These are phyloP conservation scores for Irpex lacteus DNA, from an alignment of 1,284 basidiomycete species.

Conservation along the genomic window DNA sequence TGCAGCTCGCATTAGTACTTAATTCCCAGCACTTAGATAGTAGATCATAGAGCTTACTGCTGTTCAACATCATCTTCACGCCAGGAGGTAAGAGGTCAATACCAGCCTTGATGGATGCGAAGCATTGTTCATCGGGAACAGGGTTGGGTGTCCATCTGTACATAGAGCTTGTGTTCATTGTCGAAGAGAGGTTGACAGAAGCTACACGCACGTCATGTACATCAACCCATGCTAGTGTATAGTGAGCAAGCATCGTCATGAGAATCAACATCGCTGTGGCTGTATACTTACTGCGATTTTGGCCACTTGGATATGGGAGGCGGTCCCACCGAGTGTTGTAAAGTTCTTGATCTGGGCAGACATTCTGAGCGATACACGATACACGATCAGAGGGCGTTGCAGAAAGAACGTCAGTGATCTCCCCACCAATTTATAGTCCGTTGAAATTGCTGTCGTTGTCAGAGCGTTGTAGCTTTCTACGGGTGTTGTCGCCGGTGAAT, in stretches of 20 bases:
- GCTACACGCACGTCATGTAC: conserved; percentile 41
- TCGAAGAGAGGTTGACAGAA: neutral
- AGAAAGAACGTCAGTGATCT: too few relatives aligned
- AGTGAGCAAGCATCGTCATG: neutral
- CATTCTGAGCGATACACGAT: neutral
- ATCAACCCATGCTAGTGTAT: conserved; percentile 46
- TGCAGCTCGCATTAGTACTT: conserved; percentile 9
- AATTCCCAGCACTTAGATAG: neutral
- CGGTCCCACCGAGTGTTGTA: conserved; percentile 34
- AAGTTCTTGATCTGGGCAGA: conserved; percentile 8
- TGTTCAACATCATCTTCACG: conserved; percentile 47
- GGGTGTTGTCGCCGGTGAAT: too few relatives aligned
- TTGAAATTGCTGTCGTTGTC: too few relatives aligned
- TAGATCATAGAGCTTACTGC: conserved; percentile 30
- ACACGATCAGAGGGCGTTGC: too few relatives aligned
- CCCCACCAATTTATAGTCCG: too few relatives aligned
- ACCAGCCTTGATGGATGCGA: conserved; percentile 62
- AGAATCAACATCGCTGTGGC: too few relatives aligned
- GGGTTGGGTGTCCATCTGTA: conserved; percentile 36
- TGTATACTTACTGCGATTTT: conserved; percentile 34
- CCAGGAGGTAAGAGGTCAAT: conserved; percentile 48
- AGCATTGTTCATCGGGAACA: conserved; percentile 51
- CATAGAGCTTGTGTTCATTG: too few relatives aligned
- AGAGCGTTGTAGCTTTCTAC: too few relatives aligned
- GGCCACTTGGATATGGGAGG: conserved; percentile 29